Evolutionary conservation across 495 filamentous ascomycete genomes (phyloP).

Genomic region (Annulohypoxylon moriforme): DNA sequence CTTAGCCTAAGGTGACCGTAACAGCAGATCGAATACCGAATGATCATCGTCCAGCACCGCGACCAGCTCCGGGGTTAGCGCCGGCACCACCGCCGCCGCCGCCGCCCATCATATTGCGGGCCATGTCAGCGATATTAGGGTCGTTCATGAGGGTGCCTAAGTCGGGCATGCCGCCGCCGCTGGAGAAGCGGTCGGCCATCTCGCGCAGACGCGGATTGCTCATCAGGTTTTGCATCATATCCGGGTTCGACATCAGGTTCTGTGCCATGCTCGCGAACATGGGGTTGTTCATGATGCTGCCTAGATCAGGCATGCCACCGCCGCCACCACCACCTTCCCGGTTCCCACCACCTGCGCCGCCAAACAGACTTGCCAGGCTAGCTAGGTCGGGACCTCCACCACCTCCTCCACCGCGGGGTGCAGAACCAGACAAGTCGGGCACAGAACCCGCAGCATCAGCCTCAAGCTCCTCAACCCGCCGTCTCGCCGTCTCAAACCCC

Average conservation of each 20-base stretch:
- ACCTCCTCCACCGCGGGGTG: slow-evolving; percentile 55
- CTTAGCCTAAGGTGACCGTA: neutral
- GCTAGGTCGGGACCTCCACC: slow-evolving; percentile 81
- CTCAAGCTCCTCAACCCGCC: slow-evolving; percentile 79
- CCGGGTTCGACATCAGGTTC: slow-evolving; percentile 95
- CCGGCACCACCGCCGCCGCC: slow-evolving; percentile 54
- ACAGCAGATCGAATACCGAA: neutral
- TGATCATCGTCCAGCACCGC: slow-evolving; percentile 37
- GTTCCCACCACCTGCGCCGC: slow-evolving; percentile 61
- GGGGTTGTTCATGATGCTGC: slow-evolving; percentile 91
- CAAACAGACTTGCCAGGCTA: slow-evolving; percentile 76
- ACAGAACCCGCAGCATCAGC: slow-evolving; percentile 50
- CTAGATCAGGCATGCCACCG: slow-evolving; percentile 88
- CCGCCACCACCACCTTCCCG: slow-evolving; percentile 68
- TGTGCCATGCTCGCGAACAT: slow-evolving; percentile 98
- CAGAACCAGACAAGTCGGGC: slow-evolving; percentile 34
- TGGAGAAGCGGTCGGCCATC: slow-evolving; percentile 79
- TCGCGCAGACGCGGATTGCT: slow-evolving; percentile 87
- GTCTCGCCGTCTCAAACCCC: slow-evolving; percentile 90
- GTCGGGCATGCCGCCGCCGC: slow-evolving; percentile 82
- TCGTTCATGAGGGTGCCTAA: slow-evolving; percentile 85
- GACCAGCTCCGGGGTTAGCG: slow-evolving; percentile 32
- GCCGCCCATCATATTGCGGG: slow-evolving; percentile 80
- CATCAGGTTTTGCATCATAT: slow-evolving; percentile 89
- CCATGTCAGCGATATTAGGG: slow-evolving; percentile 91